Conservation (phyloP, 805 yeast species). For the Clavispora santaluciae region DNA sequence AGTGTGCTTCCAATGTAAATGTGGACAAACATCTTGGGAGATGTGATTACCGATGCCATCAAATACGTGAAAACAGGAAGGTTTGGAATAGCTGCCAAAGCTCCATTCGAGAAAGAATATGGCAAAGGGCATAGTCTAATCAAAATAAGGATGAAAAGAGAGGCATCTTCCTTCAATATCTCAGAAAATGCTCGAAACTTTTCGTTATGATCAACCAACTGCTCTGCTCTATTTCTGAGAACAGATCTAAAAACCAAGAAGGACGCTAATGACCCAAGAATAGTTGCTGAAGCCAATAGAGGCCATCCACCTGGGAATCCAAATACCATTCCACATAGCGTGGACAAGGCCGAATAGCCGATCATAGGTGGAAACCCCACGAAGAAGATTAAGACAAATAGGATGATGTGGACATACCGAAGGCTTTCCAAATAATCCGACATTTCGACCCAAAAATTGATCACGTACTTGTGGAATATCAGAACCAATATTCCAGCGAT, state of each 20-base stretch:
- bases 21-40: slow-evolving; percentile 78
- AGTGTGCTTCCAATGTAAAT: slow-evolving; percentile 74
- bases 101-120: slow-evolving; percentile 88
- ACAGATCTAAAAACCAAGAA: slow-evolving; percentile 63
- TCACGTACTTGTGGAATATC: slow-evolving; percentile 32
- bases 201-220: slow-evolving; percentile 56
- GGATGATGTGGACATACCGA: slow-evolving; percentile 37
- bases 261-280: slow-evolving; percentile 70
- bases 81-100: slow-evolving; percentile 82
- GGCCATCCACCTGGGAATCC: slow-evolving; percentile 83
- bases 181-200: slow-evolving; percentile 70
- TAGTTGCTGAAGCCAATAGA: slow-evolving; percentile 61
- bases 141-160: slow-evolving; percentile 59
- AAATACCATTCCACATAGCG: slow-evolving; percentile 73
- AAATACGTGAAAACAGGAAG: slow-evolving; percentile 58
- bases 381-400: slow-evolving; percentile 50
- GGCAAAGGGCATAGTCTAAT: slow-evolving; percentile 89
- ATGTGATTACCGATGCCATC: slow-evolving; percentile 65
- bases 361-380: slow-evolving; percentile 89
- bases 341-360: slow-evolving; percentile 70
- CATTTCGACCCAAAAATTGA: slow-evolving; percentile 33
- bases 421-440: slow-evolving; percentile 44
- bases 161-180: slow-evolving; percentile 64
- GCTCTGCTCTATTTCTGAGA: slow-evolving; percentile 52
- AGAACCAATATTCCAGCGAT: slow-evolving; percentile 17